Evolutionary conservation across 2,329 filamentous ascomycete species (phyloP), one percentile per base, ranked within the genome.

Genomic region (Colletotrichum chlorophyti): DNA sequence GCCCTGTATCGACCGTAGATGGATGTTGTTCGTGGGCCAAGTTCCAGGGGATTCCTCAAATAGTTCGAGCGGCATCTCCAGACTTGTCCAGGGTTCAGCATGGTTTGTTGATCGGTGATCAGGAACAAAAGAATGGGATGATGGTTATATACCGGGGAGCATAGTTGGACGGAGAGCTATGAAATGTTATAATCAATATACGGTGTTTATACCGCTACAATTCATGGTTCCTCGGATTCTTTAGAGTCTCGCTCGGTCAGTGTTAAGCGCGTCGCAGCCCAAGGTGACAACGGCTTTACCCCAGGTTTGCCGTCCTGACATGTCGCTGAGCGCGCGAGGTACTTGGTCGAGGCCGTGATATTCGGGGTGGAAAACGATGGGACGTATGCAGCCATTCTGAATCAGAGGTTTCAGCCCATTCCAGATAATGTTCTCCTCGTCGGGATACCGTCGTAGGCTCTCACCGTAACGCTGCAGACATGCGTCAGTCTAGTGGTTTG

Each of bases 231-330:
- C n/a, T n/a, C n/a, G n/a, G n/a, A n/a, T n/a, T n/a, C n/a, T n/a
- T 57, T 19, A 58, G 14, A 55, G 37, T 31, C 19, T 54, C 2
- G 37, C 52, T 46, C 15, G 15, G 38, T 43, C 23, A 11, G 17
- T 6, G 35, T 31, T 21, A 43, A 23, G 48, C 41, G 38, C 38
- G 35, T 14, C 15, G 7, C 66, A 66, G 15, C 67, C 66, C 15
- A 81, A 69, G 37, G 70, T 74, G n/a, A 87, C 69, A 1, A 86
- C 75, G 6, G 83, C 81, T 64, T 86, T 85, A 3, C 83, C 84
- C 72, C 78, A 83, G 9, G 83, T 74, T 64, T 76, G 83, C 32
- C 80, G 74, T 7, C 71, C 66, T 4, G 74, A 72, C 15, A 86
- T 70, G 62, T 85, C 83, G 35, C 76, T 70, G 64, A 87, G 70